phyloP scores from a whole-genome alignment of 2,329 filamentous ascomycete genomes.

The Leptodontidium sp. region DNA sequence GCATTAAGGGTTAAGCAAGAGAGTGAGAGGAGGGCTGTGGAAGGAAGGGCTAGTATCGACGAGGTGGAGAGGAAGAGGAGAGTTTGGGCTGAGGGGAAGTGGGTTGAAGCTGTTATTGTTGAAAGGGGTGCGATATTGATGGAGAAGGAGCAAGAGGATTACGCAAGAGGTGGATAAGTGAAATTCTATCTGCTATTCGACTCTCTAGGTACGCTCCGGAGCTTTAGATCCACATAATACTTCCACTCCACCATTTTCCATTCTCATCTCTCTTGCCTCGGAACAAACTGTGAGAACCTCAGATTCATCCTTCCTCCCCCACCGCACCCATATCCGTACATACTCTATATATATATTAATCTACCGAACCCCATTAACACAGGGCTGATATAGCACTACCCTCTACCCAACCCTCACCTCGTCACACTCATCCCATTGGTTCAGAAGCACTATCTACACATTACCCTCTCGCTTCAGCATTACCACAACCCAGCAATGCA shows the following conservation, averaged over 20 bases:
- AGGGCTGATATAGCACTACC: not conserved
- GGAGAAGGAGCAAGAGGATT: slow-evolving; percentile 46
- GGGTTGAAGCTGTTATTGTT: slow-evolving; percentile 55
- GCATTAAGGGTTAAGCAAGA: slow-evolving; percentile 49
- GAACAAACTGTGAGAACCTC: not conserved
- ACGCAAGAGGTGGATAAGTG: slow-evolving; percentile 16
- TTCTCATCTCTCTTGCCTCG: not conserved
- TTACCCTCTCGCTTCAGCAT: not conserved
- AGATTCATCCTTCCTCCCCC: not conserved
- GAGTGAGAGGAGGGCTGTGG: slow-evolving; percentile 55
- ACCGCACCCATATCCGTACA: not conserved
- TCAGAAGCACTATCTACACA: not conserved
- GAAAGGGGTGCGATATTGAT: slow-evolving; percentile 55
- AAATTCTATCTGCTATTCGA: not conserved
- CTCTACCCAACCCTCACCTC: not conserved
- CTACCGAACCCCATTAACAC: not conserved
- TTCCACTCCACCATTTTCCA: not conserved
- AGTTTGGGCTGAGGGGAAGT: slow-evolving; percentile 55
- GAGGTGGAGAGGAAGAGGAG: slow-evolving; percentile 47
- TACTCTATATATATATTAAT: not conserved
- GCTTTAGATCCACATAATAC: not conserved
- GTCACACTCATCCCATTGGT: not conserved
- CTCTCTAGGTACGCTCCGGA: not conserved
- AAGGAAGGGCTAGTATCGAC: slow-evolving; percentile 46
- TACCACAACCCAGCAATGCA: not conserved